These are phyloP conservation scores for Aspergillus nidulans DNA, from an alignment of 495 filamentous ascomycete genomes.

Conservation along the genomic window DNA sequence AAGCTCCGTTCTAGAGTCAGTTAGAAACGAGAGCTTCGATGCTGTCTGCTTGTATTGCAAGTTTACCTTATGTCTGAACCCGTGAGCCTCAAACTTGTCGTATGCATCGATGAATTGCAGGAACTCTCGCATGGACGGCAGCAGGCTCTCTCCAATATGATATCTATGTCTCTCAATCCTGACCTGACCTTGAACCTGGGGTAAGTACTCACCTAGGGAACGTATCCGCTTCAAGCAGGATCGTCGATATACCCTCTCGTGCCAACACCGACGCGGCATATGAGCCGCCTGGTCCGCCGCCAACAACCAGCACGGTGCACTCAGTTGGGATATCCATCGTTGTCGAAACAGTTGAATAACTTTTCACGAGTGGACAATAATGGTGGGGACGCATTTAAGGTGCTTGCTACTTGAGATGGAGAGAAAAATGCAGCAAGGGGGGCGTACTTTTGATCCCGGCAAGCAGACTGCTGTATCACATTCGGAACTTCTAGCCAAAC, in stretches of 20 bases:
- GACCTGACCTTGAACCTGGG: not conserved
- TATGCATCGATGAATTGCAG: slow-evolving; percentile 46
- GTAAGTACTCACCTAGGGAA: slow-evolving; percentile 2
- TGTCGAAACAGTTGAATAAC: no score
- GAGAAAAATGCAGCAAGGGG: no score
- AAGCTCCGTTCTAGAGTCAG: slow-evolving; percentile 34
- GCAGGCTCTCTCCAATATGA: slow-evolving; percentile 39
- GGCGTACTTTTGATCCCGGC: no score
- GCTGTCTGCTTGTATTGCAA: no score
- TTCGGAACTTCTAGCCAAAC: no score
- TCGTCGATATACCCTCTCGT: slow-evolving; percentile 38
- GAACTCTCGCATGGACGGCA: slow-evolving; percentile 45
- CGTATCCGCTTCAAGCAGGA: slow-evolving; percentile 28
- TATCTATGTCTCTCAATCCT: not conserved
- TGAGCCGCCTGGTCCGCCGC: slow-evolving; percentile 48
- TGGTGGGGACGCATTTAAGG: no score
- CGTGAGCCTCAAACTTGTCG: slow-evolving; percentile 37
- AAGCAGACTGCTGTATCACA: no score
- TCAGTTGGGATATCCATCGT: not conserved
- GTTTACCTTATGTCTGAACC: slow-evolving; percentile 45
- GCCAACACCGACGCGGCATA: slow-evolving; percentile 40
- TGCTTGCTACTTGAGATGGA: no score
- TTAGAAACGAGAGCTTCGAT: no score
- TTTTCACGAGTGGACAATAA: no score
- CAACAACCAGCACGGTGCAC: slow-evolving; percentile 39